phyloP scores from a whole-genome alignment of 1,284 basidiomycete genomes.

The Melampsora larici-populina region DNA sequence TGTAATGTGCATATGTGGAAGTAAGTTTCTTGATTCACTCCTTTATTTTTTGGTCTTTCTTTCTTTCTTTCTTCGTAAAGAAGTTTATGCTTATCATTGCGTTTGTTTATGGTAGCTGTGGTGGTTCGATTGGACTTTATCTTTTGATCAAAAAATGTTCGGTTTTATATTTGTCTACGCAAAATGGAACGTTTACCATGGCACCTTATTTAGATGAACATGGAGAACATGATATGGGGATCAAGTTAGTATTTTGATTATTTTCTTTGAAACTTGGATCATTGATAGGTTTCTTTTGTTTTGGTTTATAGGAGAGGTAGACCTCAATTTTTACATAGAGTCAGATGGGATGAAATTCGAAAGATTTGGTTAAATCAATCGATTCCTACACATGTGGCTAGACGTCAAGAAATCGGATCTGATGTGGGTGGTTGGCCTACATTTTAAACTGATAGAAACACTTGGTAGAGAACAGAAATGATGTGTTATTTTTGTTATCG shows the following conservation, averaged over 20 bases:
- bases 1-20: conserved; percentile 93
- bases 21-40: conserved; percentile 60
- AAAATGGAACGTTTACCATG: conserved; percentile 78
- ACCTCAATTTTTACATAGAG: conserved; percentile 78
- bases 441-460: conserved; percentile 57
- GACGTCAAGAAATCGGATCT: conserved; percentile 80
- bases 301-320: conserved; percentile 67
- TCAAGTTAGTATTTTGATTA: conserved; percentile 64
- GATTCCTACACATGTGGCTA: conserved; percentile 82
- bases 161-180: conserved; percentile 84
- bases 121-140: conserved; percentile 80
- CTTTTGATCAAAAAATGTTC: conserved; percentile 89
- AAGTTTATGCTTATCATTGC: conserved; percentile 24
- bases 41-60: neutral
- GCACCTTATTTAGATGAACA: conserved; percentile 93
- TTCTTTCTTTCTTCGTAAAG: conserved; percentile 11
- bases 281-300: neutral
- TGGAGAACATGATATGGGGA: conserved; percentile 86
- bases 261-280: neutral
- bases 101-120: conserved; percentile 64
- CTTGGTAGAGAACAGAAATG: too few species aligned
- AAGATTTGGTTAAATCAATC: conserved; percentile 85
- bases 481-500: too few species aligned
- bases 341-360: conserved; percentile 86
- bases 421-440: conserved; percentile 92